These are phyloP conservation scores for Pseudocercospora vitis DNA, from an alignment of 2,329 filamentous ascomycete genomes.

Conservation along the genomic window DNA sequence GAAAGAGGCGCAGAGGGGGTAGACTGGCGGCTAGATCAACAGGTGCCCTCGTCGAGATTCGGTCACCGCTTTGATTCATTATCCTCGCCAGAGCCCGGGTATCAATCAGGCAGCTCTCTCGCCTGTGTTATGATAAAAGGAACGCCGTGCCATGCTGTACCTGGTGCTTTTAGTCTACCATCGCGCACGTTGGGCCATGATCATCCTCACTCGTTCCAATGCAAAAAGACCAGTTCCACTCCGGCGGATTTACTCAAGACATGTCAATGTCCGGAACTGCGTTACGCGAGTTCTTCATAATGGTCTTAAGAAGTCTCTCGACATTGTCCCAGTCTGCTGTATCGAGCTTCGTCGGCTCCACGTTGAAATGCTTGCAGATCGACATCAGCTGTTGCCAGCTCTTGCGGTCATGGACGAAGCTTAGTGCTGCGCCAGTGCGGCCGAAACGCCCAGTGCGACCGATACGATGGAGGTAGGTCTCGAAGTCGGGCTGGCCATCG, in stretches of 20 bases:
- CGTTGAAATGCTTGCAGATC: slow-evolving; percentile 79
- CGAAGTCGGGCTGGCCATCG: slow-evolving; percentile 75
- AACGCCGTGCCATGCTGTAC: slow-evolving; percentile 2
- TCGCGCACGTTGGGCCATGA: neutral
- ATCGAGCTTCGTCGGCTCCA: slow-evolving; percentile 77
- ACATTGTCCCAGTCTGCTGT: slow-evolving; percentile 89
- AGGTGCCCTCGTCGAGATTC: too few species aligned
- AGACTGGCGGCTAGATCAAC: too few species aligned
- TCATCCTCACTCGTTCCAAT: neutral
- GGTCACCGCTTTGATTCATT: too few species aligned
- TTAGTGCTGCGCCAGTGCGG: slow-evolving; percentile 92
- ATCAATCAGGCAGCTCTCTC: slow-evolving; percentile 9
- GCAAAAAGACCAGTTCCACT: neutral
- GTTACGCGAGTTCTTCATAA: slow-evolving; percentile 63
- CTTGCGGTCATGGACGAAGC: slow-evolving; percentile 82
- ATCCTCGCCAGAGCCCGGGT: slow-evolving; percentile 8
- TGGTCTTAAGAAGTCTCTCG: slow-evolving; percentile 76
- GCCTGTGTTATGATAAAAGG: slow-evolving; percentile 2
- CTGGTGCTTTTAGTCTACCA: neutral
- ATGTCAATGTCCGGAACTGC: slow-evolving; percentile 24
- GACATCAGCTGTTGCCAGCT: slow-evolving; percentile 76
- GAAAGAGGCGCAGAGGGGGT: too few species aligned
- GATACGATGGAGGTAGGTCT: slow-evolving; percentile 97
- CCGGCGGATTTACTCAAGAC: slow-evolving; percentile 9
- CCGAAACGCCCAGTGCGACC: slow-evolving; percentile 96